phyloP scores from a whole-genome alignment of 257 asterid genomes.

The Catharanthus roseus region DNA sequence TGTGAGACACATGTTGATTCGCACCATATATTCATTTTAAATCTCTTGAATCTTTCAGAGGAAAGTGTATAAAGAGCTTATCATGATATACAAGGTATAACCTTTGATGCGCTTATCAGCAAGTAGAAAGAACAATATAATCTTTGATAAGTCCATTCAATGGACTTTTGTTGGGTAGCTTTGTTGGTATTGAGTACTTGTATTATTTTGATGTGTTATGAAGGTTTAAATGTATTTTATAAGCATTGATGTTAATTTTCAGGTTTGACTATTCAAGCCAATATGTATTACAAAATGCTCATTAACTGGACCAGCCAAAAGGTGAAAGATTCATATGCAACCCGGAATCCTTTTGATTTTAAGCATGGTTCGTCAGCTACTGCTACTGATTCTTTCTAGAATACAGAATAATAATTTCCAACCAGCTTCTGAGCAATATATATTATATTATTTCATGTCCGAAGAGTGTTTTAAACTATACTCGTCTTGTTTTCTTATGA shows the following conservation, averaged over 20 bases:
- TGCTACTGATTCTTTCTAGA: constrained; percentile 7
- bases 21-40: neutral
- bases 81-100: neutral
- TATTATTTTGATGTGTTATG: neutral
- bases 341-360: constrained; percentile 83
- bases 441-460: neutral
- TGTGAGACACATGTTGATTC: no score
- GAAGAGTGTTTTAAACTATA: no score
- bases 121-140: neutral
- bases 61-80: neutral
- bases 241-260: constrained; percentile 19
- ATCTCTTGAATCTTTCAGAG: neutral
- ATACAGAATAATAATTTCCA: neutral
- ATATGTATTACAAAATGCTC: constrained; percentile 70
- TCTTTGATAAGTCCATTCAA: neutral
- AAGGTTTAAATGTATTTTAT: neutral
- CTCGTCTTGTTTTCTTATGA: neutral
- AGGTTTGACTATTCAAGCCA: constrained; percentile 93
- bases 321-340: constrained; percentile 76
- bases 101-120: neutral
- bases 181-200: neutral
- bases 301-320: constrained; percentile 97
- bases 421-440: neutral
- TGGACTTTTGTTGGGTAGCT: neutral
- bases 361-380: constrained; percentile 50